These are phyloP conservation scores for Lasiosphaeris hirsuta DNA, from an alignment of 495 filamentous ascomycete genomes.

Conservation along the genomic window DNA sequence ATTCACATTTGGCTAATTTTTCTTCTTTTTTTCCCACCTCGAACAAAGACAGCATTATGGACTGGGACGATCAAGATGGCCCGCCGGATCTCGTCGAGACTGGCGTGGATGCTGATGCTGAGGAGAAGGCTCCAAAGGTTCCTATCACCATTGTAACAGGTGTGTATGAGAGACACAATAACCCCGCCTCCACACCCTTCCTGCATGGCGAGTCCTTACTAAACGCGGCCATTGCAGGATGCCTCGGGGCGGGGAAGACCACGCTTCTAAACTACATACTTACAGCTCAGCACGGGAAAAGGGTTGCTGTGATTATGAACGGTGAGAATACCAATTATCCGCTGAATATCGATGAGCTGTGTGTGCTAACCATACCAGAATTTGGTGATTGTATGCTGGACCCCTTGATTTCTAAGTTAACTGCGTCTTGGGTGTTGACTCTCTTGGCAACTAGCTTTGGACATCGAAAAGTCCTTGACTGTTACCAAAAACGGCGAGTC, in stretches of 20 bases:
- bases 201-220: not conserved
- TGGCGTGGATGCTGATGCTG: constrained; percentile 31
- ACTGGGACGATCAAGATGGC: constrained; percentile 65
- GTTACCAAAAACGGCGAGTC: constrained; percentile 80
- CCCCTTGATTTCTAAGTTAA: not conserved
- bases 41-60: constrained; percentile 28
- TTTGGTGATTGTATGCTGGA: constrained; percentile 81
- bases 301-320: constrained; percentile 96
- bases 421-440: constrained; percentile 20
- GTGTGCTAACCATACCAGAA: constrained; percentile 47
- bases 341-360: no score
- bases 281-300: constrained; percentile 90
- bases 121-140: constrained; percentile 62
- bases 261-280: constrained; percentile 95
- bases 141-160: constrained; percentile 96
- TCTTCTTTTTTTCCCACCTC: not conserved
- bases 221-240: constrained; percentile 44
- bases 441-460: constrained; percentile 56
- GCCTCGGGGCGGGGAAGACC: constrained; percentile 93
- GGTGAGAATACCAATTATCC: constrained; percentile 42
- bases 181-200: not conserved
- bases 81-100: constrained; percentile 71
- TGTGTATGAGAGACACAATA: constrained; percentile 24
- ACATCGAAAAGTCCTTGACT: constrained; percentile 92
- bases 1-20: constrained; percentile 1